Evolutionary conservation across 2,329 filamentous ascomycete genomes (phyloP), one percentile per base, ranked within the genome.

Genomic region (Cladosporium sp.): DNA sequence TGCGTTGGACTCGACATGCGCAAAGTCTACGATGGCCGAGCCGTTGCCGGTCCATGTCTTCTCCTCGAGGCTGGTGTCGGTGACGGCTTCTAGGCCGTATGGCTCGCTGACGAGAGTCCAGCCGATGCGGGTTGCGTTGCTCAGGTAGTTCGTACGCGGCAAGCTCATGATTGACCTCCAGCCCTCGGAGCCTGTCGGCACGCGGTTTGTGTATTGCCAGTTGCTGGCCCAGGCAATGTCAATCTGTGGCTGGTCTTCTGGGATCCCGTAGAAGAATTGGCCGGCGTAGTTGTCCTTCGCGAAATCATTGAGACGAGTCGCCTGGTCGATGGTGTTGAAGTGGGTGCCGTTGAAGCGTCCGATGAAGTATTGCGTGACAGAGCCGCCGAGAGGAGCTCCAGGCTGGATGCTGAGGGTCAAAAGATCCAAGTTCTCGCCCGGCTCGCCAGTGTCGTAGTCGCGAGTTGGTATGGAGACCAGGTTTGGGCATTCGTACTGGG

Each of bases 401-500:
- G 84, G 84, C 68, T 86, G 85, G 69, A 86, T 81, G n/a, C 80
- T 83, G 35, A 87, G 79, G 4, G 77, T 70, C 69, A 87, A 72
- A 23, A 85, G 76, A 69, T 74, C 79, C 61, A 73, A 74, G 26
- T 72, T 74, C 26, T 79, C 74, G 50, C 80, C 78, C 2, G 59
- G 55, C 33, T 60, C 62, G 35, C 61, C 61, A 4, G 61, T 63
- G 50, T 80, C 78, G 4, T 57, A 78, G 69, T 69, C 78, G 7
- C 76, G 69, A 12, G 85, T 78, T 0, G 83, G 84, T 56, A 89
- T 81, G 29, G 79, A 76, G 2, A 88, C 80, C 52, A 89, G 72
- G 68, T 88, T 88, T 0, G 87, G 86, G 58, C 86, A 88, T 72
- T 89, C 87, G 69, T 86, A 88, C 70, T 88, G 84, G 1, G 82